Evolutionary conservation across 768 basidiomycete genomes (phyloP), one percentile per base, ranked within the genome.

Genomic region (Saitozyma podzolica): DNA sequence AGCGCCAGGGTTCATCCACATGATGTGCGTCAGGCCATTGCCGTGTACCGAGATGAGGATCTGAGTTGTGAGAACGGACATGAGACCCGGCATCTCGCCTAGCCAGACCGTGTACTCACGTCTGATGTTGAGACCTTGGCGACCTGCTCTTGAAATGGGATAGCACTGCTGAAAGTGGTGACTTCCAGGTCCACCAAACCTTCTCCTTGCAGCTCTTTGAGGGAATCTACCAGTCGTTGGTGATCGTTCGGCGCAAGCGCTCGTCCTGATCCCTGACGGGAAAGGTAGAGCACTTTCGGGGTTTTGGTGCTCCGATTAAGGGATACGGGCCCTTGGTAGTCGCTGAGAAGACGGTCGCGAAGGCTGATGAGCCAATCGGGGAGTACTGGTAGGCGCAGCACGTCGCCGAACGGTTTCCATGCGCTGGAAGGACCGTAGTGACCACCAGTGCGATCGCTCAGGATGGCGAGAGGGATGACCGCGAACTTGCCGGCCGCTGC

Each of bases 41-140:
- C 74, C 74, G 53, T 75, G 74, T 9, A 75, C 69, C 1, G 71
- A 71, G 48, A 75, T 56, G 43, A 75, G 65, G 55, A 75, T 66
- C 66, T 73, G 40, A n/a, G n/a, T n/a, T 40, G 19, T 10, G 50
- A 9, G 9, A 51, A 20, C 29, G 9, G 10, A 51, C n/a, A 51
- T 54, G 13, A 37, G 14, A n/a, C n/a, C n/a, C n/a, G n/a, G n/a
- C n/a, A n/a, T n/a, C n/a, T n/a, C n/a, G n/a, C n/a, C n/a, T n/a
- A 40, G 29, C 13, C 29, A 40, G 37, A n/a, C n/a, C n/a, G 45
- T 62, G n/a, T n/a, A n/a, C 69, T 61, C 64, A 71, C 63, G 61
- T 72, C 70, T 16, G 62, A 56, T 7, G 60, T 64, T 1, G 65
- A 64, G 19, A 64, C 60, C 56, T 58, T 58, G 17, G 66, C 63